Base-by-base conservation (phyloP, 495 filamentous ascomycete genomes). In the Trichoderma parareesei region DNA sequence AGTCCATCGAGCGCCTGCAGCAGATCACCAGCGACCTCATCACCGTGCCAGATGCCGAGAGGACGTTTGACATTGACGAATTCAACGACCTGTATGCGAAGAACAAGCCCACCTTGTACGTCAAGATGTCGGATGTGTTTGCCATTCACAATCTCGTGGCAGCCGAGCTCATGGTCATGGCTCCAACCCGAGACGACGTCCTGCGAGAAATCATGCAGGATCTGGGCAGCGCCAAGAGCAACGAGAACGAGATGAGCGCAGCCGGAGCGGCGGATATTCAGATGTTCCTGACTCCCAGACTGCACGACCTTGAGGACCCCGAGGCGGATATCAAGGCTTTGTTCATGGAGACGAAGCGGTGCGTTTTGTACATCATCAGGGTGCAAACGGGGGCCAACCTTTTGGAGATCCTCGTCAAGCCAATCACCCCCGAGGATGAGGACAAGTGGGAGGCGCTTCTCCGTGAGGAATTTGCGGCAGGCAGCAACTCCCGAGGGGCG, bases 121-220 rank as follows among this genome's bases (percentile, higher is more conserved):
- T 99, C 76, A 99, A 99, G 76, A 92, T 98, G 87, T 84, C 89
- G 16, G 94, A 99, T 74, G 91, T 99, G 65, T 98, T 98, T 74
- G 89, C 95, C 27, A 92, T 99, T 64, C 94, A 99, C 70, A 90
- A 88, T 61, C 84, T 98, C 43, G 83, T 98, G 55, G 86, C 90
- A 38, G 82, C 87, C 27, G 90, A 97, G 68, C 82, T 95, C 43
- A 77, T 90, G 9, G 75, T 77, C 66, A 84, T 97, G 61, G 93
- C 90, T 71, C 88, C 88, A 5, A 85, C 78, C 66, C 84, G 87
- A 61, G 95, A 97, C 67, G 94, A 98, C 72, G 85, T 91, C 66
- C 82, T 99, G 63, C 89, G 91, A 66, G 94, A 98, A 75, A 87
- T 97, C 64, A 84, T 98, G 64, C 86, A 90, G 60, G 95, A 98